These are phyloP conservation scores for Xylaria sp. DNA, from an alignment of 495 filamentous ascomycete species.

Conservation along the genomic window DNA sequence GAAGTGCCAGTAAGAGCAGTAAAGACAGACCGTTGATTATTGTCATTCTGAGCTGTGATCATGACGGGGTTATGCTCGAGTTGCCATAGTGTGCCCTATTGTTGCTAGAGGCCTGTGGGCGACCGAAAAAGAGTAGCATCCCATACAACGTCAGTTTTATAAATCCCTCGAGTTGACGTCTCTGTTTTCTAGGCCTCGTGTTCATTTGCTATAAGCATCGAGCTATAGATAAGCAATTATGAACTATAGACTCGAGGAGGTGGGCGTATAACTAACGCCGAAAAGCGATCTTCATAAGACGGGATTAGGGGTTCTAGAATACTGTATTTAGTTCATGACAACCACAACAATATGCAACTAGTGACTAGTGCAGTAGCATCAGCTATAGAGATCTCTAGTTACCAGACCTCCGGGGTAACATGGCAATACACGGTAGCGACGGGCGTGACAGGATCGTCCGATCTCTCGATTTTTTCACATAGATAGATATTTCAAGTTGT, in stretches of 20 bases:
- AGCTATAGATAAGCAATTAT: background rate
- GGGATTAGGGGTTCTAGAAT: background rate
- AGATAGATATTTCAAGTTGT: conserved; percentile 1
- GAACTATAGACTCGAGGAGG: background rate
- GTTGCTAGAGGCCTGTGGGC: background rate
- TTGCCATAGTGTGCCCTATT: background rate
- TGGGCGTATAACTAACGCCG: background rate
- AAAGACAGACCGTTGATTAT: background rate
- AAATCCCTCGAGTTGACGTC: background rate
- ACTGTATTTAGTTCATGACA: background rate
- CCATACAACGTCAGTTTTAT: background rate
- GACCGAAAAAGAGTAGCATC: background rate
- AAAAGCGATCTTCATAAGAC: background rate
- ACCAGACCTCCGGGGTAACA: background rate
- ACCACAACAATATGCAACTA: background rate
- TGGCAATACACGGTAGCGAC: background rate
- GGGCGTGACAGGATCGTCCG: background rate
- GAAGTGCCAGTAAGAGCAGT: background rate
- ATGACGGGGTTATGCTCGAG: background rate
- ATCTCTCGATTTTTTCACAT: background rate
- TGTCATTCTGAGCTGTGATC: conserved; percentile 9
- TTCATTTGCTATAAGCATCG: background rate
- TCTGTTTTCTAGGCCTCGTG: background rate
- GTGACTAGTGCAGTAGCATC: background rate
- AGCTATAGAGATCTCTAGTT: background rate